These are phyloP conservation scores for Biscogniauxia mediterranea DNA, from an alignment of 2,329 filamentous ascomycete genomes.

Conservation along the genomic window DNA sequence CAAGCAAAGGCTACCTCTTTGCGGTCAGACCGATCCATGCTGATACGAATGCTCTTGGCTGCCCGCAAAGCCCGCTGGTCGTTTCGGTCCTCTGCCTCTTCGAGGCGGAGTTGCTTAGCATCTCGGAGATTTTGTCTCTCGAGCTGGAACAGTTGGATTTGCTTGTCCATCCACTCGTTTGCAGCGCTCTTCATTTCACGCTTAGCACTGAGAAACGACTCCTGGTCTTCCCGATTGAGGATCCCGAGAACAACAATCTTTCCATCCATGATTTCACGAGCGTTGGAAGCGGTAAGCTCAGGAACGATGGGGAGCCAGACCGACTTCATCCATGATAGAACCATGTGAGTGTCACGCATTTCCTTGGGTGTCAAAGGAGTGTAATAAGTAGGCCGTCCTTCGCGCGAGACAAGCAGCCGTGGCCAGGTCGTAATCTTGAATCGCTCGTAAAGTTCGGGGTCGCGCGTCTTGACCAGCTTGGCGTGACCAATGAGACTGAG, in stretches of 20 bases:
- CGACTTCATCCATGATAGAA: conserved; percentile 90
- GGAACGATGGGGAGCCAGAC: conserved; percentile 97
- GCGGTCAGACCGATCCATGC: conserved; percentile 81
- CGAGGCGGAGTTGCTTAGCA: conserved; percentile 90
- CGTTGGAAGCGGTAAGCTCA: conserved; percentile 87
- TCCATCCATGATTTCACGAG: conserved; percentile 90
- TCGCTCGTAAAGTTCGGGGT: conserved; percentile 69
- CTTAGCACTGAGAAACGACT: conserved; percentile 74
- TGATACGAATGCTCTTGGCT: conserved; percentile 88
- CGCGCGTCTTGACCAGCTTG: conserved; percentile 87
- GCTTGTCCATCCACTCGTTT: conserved; percentile 97
- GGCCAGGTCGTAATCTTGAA: conserved; percentile 98
- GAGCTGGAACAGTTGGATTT: conserved; percentile 85
- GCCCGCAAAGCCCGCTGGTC: conserved; percentile 83
- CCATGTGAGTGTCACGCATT: conserved; percentile 81
- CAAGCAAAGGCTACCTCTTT: conserved; percentile 94
- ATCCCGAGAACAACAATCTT: conserved; percentile 94
- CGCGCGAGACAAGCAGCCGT: conserved; percentile 83
- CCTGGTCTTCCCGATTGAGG: conserved; percentile 73
- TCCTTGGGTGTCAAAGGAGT: conserved; percentile 81
- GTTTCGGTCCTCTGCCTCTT: conserved; percentile 90
- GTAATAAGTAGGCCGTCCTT: conserved; percentile 89
- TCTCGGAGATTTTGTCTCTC: conserved; percentile 92
- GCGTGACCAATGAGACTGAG: conserved; percentile 88
- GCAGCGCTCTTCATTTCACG: conserved; percentile 94